Percentiles rank a stretch among this genome's conserved stretches.
phyloP scores from a whole-genome alignment of 208 protist genomes.

The Wallacemonas sp. region DNA sequence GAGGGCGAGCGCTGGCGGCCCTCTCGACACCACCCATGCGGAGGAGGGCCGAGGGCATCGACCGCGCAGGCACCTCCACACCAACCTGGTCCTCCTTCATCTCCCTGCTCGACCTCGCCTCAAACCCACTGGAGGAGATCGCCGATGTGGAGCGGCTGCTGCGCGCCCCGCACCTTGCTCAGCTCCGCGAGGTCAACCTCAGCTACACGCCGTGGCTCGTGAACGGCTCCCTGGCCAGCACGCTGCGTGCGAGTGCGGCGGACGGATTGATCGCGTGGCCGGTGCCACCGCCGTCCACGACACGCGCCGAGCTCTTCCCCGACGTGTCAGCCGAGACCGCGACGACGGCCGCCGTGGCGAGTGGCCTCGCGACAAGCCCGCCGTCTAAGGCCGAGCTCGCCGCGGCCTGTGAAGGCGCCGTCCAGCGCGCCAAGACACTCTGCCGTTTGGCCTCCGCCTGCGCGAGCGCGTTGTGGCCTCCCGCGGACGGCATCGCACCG shows the following conservation, averaged over 20 bases:
- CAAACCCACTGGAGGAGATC: constrained; percentile 40
- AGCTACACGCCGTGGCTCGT: constrained; percentile 36
- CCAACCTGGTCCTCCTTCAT: constrained; percentile 26
- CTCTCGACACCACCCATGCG: constrained; percentile 15
- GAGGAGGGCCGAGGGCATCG: too few relatives aligned
- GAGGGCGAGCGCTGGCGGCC: constrained; percentile 6
- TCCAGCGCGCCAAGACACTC: background rate
- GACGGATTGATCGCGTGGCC: background rate
- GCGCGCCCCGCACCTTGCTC: constrained; percentile 15
- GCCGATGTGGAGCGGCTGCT: constrained; percentile 17
- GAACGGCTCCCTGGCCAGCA: constrained; percentile 34
- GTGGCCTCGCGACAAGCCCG: background rate
- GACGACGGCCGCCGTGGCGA: background rate
- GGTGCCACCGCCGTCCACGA: constrained; percentile 1
- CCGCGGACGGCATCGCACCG: background rate
- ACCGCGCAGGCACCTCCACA: too few relatives aligned
- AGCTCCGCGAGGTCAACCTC: constrained; percentile 24
- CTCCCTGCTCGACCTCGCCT: constrained; percentile 30
- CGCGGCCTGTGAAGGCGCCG: background rate
- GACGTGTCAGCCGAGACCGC: background rate
- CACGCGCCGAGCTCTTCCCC: constrained; percentile 6
- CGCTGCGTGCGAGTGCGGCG: background rate
- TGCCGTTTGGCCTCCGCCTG: constrained; percentile 11
- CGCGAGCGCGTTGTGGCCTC: constrained; percentile 1
- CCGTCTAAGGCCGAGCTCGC: constrained; percentile 1